phyloP scores from a whole-genome alignment of 495 filamentous ascomycete genomes.

The Hapsidospora chrysogenum region DNA sequence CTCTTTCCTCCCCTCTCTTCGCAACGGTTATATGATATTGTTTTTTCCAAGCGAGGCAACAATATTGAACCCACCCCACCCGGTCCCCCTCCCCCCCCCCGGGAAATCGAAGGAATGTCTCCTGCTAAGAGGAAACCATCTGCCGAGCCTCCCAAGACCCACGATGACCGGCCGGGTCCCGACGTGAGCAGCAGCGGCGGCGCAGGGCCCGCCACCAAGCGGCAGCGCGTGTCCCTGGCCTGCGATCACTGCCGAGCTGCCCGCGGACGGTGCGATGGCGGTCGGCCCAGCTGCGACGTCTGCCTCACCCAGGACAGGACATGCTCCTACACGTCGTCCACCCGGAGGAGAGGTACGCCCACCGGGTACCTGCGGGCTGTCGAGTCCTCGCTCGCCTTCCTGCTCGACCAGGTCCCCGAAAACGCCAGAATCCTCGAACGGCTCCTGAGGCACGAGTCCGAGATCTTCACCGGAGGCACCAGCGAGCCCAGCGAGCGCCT shows the following conservation, averaged over 20 bases:
- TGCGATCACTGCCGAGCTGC: slow-evolving; percentile 51
- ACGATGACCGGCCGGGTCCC: no score
- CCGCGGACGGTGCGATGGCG: slow-evolving; percentile 51
- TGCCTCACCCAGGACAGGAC: slow-evolving; percentile 39
- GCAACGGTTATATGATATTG: no score
- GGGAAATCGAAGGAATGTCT: no score
- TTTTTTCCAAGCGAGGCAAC: no score
- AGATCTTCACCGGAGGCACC: slow-evolving; percentile 26
- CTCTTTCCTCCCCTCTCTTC: no score
- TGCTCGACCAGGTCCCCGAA: slow-evolving; percentile 15
- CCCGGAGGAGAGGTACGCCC: slow-evolving; percentile 55
- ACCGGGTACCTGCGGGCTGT: slow-evolving; percentile 47
- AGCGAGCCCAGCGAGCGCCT: slow-evolving; percentile 32
- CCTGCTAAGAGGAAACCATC: no score
- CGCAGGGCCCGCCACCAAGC: no score
- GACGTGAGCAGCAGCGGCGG: no score
- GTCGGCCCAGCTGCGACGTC: slow-evolving; percentile 42
- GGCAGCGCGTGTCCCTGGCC: slow-evolving; percentile 52
- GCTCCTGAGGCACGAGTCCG: no score
- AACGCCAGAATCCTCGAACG: slow-evolving; percentile 13
- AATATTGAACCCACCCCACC: no score
- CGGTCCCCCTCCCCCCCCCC: no score
- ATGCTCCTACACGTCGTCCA: slow-evolving; percentile 52
- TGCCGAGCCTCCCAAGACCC: no score
- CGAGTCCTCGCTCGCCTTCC: slow-evolving; percentile 27